A percentile compares a stretch with the other conserved stretches of the same genome.
phyloP scores from a whole-genome alignment of 2,329 filamentous ascomycete species.

The Fusarium camptoceras region DNA sequence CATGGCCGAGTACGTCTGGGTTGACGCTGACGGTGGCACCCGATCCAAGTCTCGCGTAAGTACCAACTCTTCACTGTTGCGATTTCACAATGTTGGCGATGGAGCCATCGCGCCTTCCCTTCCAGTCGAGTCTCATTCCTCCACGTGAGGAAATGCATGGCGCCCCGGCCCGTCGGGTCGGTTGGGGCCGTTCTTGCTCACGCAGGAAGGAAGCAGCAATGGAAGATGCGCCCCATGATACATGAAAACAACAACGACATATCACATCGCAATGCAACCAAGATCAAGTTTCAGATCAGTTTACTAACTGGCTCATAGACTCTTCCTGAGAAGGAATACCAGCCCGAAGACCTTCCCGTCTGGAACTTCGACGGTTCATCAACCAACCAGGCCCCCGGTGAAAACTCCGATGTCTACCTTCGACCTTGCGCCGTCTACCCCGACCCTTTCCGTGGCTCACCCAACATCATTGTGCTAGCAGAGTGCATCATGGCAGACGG shows the following conservation, averaged over 20 bases:
- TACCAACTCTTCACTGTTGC: slow-evolving; percentile 44
- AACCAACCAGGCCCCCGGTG: slow-evolving; percentile 89
- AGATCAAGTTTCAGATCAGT: background rate
- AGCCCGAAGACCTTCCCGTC: slow-evolving; percentile 63
- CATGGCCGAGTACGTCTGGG: slow-evolving; percentile 98
- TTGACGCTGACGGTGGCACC: slow-evolving; percentile 83
- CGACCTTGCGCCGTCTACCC: slow-evolving; percentile 89
- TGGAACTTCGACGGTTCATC: slow-evolving; percentile 81
- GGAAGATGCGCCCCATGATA: background rate
- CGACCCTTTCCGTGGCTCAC: slow-evolving; percentile 88
- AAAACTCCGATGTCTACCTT: slow-evolving; percentile 98
- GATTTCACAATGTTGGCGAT: background rate
- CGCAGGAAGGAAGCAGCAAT: background rate
- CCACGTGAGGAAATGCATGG: slow-evolving; percentile 11
- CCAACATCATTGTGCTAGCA: slow-evolving; percentile 93
- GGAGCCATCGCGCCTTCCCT: slow-evolving; percentile 19
- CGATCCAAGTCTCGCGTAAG: slow-evolving; percentile 97
- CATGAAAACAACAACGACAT: background rate
- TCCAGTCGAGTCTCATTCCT: slow-evolving; percentile 14
- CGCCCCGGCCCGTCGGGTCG: slow-evolving; percentile 11
- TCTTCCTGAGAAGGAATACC: slow-evolving; percentile 62
- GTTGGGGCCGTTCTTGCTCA: slow-evolving; percentile 15
- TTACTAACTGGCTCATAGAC: slow-evolving; percentile 54
- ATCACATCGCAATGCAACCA: background rate
- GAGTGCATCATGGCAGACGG: slow-evolving; percentile 96